phyloP scores from a whole-genome alignment of 2,329 filamentous ascomycete species.

The Claviceps digitariae region DNA sequence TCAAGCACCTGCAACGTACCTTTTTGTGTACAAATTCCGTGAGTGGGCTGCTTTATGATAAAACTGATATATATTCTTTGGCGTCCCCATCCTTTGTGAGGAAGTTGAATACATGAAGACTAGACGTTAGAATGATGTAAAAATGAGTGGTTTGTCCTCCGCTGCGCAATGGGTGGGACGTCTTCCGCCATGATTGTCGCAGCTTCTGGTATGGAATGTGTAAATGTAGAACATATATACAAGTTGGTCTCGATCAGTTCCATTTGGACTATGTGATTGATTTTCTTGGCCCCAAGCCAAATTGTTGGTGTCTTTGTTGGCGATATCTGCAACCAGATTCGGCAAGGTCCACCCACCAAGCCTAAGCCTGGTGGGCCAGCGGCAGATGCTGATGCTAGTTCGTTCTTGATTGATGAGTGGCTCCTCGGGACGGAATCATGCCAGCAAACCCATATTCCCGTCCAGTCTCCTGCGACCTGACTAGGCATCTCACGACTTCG shows the following conservation, averaged over 20 bases:
- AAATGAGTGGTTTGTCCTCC: no score
- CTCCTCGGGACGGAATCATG: not conserved
- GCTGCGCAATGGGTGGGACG: no score
- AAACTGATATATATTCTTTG: conserved; percentile 17
- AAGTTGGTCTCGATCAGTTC: no score
- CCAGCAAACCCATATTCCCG: not conserved
- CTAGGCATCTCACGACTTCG: not conserved
- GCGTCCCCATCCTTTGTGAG: no score
- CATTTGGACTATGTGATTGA: no score
- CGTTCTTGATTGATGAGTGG: not conserved
- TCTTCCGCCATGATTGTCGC: no score
- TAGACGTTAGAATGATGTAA: no score
- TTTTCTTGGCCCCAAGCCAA: not conserved
- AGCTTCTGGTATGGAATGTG: no score
- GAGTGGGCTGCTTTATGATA: conserved; percentile 14
- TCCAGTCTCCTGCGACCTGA: not conserved
- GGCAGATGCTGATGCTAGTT: not conserved
- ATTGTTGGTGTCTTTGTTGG: not conserved
- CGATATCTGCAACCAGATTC: not conserved
- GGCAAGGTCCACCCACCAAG: not conserved
- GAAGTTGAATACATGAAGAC: no score
- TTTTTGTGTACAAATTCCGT: conserved; percentile 13
- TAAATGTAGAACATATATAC: no score
- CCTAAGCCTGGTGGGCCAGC: not conserved
- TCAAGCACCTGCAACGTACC: conserved; percentile 24